A percentile compares a stretch with the other conserved stretches of the same genome.
These are phyloP conservation scores for Endogone sp. DNA, from an alignment of 192 early-diverging fungal species.

Conservation along the genomic window DNA sequence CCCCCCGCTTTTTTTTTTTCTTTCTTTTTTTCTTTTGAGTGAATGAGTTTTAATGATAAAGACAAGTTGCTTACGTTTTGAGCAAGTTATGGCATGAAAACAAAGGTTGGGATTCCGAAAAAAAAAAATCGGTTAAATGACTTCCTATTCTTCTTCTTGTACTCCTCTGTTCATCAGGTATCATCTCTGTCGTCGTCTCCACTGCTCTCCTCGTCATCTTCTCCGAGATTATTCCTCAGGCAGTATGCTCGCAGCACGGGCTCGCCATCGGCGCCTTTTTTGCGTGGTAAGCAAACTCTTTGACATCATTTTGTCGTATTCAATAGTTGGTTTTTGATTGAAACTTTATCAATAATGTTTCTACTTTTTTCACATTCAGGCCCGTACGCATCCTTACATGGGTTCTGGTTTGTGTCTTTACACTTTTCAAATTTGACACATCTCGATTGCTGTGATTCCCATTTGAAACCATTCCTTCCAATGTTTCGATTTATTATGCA, in stretches of 20 bases:
- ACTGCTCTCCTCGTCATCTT: constrained; percentile 85
- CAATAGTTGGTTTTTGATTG: neutral
- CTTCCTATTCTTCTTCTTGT: no score
- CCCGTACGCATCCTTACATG: constrained; percentile 57
- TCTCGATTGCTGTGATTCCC: neutral
- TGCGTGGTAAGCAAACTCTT: constrained; percentile 44
- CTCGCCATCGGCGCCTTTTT: constrained; percentile 88
- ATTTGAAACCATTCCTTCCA: constrained; percentile 26
- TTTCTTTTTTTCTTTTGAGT: no score
- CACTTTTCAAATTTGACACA: neutral
- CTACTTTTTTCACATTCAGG: constrained; percentile 1
- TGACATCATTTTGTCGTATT: no score
- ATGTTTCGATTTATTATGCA: constrained; percentile 17
- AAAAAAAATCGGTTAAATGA: no score
- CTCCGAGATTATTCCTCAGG: constrained; percentile 94
- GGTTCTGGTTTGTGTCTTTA: constrained; percentile 17
- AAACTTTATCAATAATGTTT: neutral
- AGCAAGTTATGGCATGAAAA: no score
- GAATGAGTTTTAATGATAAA: no score
- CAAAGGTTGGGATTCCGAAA: no score
- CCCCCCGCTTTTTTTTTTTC: no score
- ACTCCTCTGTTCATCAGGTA: constrained; percentile 31
- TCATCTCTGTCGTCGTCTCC: constrained; percentile 78
- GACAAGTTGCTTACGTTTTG: no score
- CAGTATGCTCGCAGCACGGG: constrained; percentile 84